Evolutionary conservation across 257 asterid species (phyloP).

Genomic region (Salvia hispanica): DNA sequence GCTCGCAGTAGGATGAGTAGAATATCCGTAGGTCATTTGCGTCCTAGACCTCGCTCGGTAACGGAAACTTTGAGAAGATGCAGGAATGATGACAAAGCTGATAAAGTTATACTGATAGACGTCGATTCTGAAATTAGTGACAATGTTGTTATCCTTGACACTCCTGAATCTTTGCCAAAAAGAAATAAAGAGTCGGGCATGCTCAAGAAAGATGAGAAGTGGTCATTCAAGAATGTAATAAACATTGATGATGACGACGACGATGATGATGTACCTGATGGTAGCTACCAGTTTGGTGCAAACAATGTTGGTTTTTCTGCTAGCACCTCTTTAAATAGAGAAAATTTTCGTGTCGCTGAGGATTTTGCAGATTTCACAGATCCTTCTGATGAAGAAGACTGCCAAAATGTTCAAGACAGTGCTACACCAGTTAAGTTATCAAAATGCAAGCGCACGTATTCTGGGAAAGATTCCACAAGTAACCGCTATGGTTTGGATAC

Average conservation of each 20-base stretch:
- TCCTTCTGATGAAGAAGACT: slow-evolving; percentile 44
- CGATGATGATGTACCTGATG: slow-evolving; percentile 5
- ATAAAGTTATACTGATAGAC: slow-evolving; percentile 62
- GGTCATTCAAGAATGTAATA: slow-evolving; percentile 46
- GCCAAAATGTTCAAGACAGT: slow-evolving; percentile 51
- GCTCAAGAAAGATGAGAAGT: slow-evolving; percentile 33
- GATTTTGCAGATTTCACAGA: slow-evolving; percentile 34
- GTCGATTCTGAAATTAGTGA: slow-evolving; percentile 52
- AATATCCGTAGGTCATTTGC: slow-evolving; percentile 45
- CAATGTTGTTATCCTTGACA: slow-evolving; percentile 59
- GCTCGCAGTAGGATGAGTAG: slow-evolving; percentile 58
- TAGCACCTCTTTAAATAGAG: slow-evolving; percentile 52
- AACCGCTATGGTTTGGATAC: slow-evolving; percentile 53
- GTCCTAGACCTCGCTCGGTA: slow-evolving; percentile 48
- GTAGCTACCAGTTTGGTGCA: slow-evolving; percentile 31
- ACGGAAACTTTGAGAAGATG: slow-evolving; percentile 53
- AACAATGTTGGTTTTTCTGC: slow-evolving; percentile 31
- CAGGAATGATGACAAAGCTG: slow-evolving; percentile 40
- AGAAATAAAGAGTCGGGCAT: slow-evolving; percentile 38
- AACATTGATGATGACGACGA: slow-evolving; percentile 79
- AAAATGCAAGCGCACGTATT: slow-evolving; percentile 88
- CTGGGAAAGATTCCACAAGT: slow-evolving; percentile 54
- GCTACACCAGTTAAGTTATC: slow-evolving; percentile 72
- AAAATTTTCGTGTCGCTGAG: slow-evolving; percentile 31
- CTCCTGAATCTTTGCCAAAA: slow-evolving; percentile 52